A percentile compares a stretch with the other conserved stretches of the same genome.
Evolutionary conservation across 2,329 filamentous ascomycete species (phyloP).

Genomic region (Xylariaceae sp.): DNA sequence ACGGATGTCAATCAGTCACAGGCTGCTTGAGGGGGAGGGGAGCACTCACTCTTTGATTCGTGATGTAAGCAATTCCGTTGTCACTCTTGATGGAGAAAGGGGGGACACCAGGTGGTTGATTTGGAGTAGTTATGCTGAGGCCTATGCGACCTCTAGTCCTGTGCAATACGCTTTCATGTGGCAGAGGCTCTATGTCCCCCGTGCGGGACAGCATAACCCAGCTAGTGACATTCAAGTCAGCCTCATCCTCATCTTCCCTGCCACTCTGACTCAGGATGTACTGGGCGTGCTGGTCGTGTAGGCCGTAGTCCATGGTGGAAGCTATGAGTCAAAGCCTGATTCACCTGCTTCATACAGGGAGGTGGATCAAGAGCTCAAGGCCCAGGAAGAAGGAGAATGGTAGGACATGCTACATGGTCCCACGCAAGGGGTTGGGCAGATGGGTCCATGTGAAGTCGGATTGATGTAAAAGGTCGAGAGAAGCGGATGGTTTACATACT

Average conservation of each 20-base stretch:
- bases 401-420: slow-evolving; percentile 20
- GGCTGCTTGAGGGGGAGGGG: not conserved
- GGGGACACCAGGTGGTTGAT: slow-evolving; percentile 58
- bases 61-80: slow-evolving; percentile 73
- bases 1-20: not conserved
- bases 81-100: slow-evolving; percentile 68
- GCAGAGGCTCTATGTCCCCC: slow-evolving; percentile 75
- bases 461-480: slow-evolving; percentile 5
- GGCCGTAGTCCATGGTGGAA: slow-evolving; percentile 29
- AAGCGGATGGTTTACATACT: slow-evolving; percentile 24
- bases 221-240: slow-evolving; percentile 53
- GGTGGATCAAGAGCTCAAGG: slow-evolving; percentile 13
- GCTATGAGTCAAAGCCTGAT: slow-evolving; percentile 9
- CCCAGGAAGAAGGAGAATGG: slow-evolving; percentile 9
- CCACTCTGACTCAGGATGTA: slow-evolving; percentile 37
- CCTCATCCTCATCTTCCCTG: slow-evolving; percentile 35
- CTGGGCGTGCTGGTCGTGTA: slow-evolving; percentile 40
- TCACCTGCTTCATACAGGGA: slow-evolving; percentile 8
- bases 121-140: slow-evolving; percentile 68
- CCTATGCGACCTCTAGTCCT: slow-evolving; percentile 75
- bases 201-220: slow-evolving; percentile 89
- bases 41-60: slow-evolving; percentile 71
- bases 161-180: slow-evolving; percentile 77
- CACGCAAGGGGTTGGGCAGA: slow-evolving; percentile 7
- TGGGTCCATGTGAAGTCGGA: slow-evolving; percentile 1